Percentiles rank a stretch among this genome's conserved stretches.
These are phyloP conservation scores for Torulaspora delbrueckii DNA, from an alignment of 805 yeast species.

Conservation along the genomic window DNA sequence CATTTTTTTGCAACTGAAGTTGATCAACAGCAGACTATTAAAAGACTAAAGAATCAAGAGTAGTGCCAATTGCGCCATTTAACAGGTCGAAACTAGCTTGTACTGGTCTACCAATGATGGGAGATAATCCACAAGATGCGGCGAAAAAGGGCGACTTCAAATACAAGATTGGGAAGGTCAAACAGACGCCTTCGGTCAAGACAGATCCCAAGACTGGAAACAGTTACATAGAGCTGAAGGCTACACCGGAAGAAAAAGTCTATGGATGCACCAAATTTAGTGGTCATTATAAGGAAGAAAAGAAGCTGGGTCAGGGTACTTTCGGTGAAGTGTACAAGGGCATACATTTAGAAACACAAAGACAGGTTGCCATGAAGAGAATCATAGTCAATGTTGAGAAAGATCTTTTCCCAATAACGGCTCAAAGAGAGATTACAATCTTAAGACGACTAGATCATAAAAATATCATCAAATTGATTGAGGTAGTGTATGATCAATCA, in stretches of 20 bases:
- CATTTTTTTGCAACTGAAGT: not conserved
- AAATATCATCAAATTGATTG: constrained; percentile 72
- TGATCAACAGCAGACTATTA: not conserved
- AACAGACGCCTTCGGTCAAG: constrained; percentile 31
- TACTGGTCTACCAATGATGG: not conserved
- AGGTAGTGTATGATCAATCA: constrained; percentile 60
- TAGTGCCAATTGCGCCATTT: not conserved
- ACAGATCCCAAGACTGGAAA: constrained; percentile 26
- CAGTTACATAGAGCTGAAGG: constrained; percentile 26
- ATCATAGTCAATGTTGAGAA: constrained; percentile 50
- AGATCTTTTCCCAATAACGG: constrained; percentile 84
- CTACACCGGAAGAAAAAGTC: constrained; percentile 26
- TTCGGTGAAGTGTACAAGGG: constrained; percentile 89
- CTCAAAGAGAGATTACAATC: constrained; percentile 84
- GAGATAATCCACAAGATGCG: not conserved
- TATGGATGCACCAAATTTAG: constrained; percentile 33
- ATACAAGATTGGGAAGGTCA: constrained; percentile 35
- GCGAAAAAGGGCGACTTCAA: constrained; percentile 21
- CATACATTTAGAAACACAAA: constrained; percentile 40
- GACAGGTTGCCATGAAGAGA: constrained; percentile 83
- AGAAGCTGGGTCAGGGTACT: constrained; percentile 75
- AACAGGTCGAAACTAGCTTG: not conserved
- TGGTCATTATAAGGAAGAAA: constrained; percentile 33
- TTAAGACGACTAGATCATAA: constrained; percentile 63
- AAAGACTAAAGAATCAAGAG: not conserved